phyloP scores from a whole-genome alignment of 164 flowering plant species.

The Chimonanthus salicifolius region DNA sequence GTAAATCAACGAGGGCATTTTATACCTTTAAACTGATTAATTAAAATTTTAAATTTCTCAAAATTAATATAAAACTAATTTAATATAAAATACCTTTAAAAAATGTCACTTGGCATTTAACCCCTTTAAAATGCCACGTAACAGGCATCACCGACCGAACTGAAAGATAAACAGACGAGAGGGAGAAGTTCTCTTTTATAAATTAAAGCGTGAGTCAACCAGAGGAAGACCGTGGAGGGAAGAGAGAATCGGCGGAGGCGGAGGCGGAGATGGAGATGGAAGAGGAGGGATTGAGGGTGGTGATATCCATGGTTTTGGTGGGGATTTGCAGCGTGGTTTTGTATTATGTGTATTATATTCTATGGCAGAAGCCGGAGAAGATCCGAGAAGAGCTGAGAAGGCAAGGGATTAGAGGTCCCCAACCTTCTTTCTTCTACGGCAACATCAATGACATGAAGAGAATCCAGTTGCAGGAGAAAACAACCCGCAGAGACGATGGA shows the following conservation, averaged over 20 bases:
- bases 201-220: no score
- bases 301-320: neutral
- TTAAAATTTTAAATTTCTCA: no score
- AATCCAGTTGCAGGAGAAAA: neutral
- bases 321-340: neutral
- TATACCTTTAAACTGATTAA: no score
- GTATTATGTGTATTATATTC: neutral
- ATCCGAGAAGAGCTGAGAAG: neutral
- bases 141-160: neutral
- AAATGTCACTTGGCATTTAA: no score
- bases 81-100: no score
- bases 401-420: conserved; percentile 7
- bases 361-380: neutral
- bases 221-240: neutral
- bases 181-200: neutral
- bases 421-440: conserved; percentile 6
- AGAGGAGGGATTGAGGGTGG: neutral
- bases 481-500: neutral
- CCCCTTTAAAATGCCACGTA: no score
- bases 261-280: neutral
- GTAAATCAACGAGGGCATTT: no score
- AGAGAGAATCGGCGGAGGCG: no score
- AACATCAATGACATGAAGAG: conserved; percentile 3
- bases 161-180: neutral
- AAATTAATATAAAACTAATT: no score